Evolutionary conservation across 768 basidiomycete genomes (phyloP).

Genomic region (Dendrothele bispora): DNA sequence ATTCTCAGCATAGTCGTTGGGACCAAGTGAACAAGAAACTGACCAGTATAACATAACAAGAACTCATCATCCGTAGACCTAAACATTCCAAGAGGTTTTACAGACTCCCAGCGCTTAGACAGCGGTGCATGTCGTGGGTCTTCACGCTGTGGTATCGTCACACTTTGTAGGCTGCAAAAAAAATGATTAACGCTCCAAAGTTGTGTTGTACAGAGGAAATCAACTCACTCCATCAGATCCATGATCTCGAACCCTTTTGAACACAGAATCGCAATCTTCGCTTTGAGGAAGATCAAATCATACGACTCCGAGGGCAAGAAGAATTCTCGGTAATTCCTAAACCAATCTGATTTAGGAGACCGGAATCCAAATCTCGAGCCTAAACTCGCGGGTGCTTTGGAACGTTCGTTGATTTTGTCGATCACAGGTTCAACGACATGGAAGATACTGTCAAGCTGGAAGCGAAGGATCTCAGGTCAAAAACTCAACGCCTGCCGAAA

Average conservation of each 20-base stretch:
- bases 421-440: slow-evolving; percentile 93
- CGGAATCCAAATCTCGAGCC: slow-evolving; percentile 77
- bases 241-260: slow-evolving; percentile 97
- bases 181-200: slow-evolving; percentile 53
- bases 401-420: slow-evolving; percentile 81
- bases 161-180: slow-evolving; percentile 76
- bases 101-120: slow-evolving; percentile 78
- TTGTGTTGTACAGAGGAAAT: slow-evolving; percentile 51
- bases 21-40: slow-evolving; percentile 15
- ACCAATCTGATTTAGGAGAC: slow-evolving; percentile 88
- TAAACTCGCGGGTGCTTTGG: slow-evolving; percentile 68
- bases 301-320: slow-evolving; percentile 91
- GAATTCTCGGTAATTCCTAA: slow-evolving; percentile 91
- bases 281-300: slow-evolving; percentile 90
- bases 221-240: slow-evolving; percentile 89
- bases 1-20: slow-evolving; percentile 3
- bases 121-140: slow-evolving; percentile 62
- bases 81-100: slow-evolving; percentile 88
- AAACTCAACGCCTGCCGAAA: slow-evolving; percentile 69
- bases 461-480: slow-evolving; percentile 63
- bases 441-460: slow-evolving; percentile 85
- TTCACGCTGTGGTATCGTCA: slow-evolving; percentile 85
- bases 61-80: slow-evolving; percentile 83
- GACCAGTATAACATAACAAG: slow-evolving; percentile 86
- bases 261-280: slow-evolving; percentile 90